Conservation (phyloP, 345 rosid genomes). For the Barbarea vulgaris region DNA sequence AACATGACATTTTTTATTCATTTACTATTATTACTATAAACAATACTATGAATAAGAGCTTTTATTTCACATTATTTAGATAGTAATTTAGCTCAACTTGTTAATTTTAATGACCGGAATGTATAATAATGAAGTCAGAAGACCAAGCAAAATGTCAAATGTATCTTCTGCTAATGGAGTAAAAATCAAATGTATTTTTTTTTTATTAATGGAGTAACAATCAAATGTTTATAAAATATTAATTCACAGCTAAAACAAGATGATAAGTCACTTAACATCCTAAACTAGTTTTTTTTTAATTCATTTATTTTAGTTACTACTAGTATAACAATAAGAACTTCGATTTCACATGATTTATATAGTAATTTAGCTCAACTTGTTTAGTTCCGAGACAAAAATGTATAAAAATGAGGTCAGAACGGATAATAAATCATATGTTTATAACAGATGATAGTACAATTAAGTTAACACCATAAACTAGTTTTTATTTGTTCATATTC, state of each 20-base stretch:
- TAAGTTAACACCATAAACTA: neutral
- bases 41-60: neutral
- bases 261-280: neutral
- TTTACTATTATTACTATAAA: neutral
- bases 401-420: neutral
- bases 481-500: neutral
- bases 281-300: too few relatives aligned
- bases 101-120: neutral
- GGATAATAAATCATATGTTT: neutral
- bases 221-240: too few relatives aligned
- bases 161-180: neutral
- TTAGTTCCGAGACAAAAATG: neutral
- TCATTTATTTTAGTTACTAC: too few relatives aligned
- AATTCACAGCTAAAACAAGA: too few relatives aligned
- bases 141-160: slow-evolving; percentile 12
- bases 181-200: too few relatives aligned
- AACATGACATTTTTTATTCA: neutral
- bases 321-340: neutral
- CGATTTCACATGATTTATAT: slow-evolving; percentile 8
- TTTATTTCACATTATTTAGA: slow-evolving; percentile 12
- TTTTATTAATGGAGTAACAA: too few relatives aligned
- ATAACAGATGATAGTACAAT: neutral
- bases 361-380: slow-evolving; percentile 22
- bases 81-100: slow-evolving; percentile 19
- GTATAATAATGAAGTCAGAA: slow-evolving; percentile 5